Conservation (phyloP, 2,329 filamentous ascomycete genomes). For the Botrytis galanthina region DNA sequence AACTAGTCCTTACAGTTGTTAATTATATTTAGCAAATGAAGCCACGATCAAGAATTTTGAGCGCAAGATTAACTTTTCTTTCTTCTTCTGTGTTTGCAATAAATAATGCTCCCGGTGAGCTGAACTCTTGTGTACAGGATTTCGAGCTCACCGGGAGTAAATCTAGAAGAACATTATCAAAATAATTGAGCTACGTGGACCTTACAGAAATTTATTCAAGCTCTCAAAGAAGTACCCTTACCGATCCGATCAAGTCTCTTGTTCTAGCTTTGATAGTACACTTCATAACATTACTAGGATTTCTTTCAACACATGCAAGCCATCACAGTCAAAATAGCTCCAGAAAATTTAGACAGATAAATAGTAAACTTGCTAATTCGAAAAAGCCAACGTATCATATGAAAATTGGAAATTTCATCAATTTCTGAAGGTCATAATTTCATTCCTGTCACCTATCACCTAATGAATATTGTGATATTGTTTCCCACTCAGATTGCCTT, state of each 20-base stretch:
- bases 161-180: neutral
- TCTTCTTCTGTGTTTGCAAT: neutral
- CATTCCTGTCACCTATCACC: conserved; percentile 3
- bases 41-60: no score
- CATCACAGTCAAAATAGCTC: neutral
- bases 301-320: neutral
- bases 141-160: neutral
- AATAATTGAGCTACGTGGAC: neutral
- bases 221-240: neutral
- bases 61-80: neutral
- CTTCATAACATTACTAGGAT: neutral
- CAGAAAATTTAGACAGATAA: neutral
- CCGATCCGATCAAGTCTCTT: no score
- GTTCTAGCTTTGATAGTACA: no score
- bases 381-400: conserved; percentile 1
- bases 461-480: neutral
- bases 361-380: conserved; percentile 3
- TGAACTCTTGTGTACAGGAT: rapidly evolving
- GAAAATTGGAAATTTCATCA: neutral
- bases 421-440: neutral
- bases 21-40: neutral
- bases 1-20: neutral
- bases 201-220: neutral
- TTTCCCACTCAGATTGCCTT: neutral
- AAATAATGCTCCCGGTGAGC: neutral